Evolutionary conservation across 108 stramenopile species (phyloP), one percentile per base, ranked within the genome.

Genomic region (Cyclotella baltica): DNA sequence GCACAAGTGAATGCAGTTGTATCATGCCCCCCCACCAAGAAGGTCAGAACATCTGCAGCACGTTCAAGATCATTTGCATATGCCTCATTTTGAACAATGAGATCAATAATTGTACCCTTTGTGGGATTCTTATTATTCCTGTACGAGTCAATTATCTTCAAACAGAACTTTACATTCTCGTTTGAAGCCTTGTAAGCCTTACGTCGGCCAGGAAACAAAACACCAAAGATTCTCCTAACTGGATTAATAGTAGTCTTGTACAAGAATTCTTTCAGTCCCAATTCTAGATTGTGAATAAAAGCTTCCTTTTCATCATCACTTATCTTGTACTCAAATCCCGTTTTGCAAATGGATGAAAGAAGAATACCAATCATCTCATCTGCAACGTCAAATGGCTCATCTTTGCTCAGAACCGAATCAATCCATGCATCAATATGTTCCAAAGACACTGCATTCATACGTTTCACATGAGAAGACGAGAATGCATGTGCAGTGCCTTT

Each of bases 401-500:
- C 38, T 25, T 31, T 11, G 25, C 80, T 52, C 4, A 58, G 40
- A 27, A 66, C 25, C 18, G 51, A 19, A 18, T 70, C 43, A 0
- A 86, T 69, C 85, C 85, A 86, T 29, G 55, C 16, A 37, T 86
- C 80, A 2, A 70, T 58, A 0, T 29, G 4, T 20, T 76, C 58
- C 53, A 75, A 19, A 4, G 80, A 79, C 11, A 87, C 75, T 22
- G 18, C 20, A 38, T 51, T 84, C 86, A 87, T 87, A 16, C 86
- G 53, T 29, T 40, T 38, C 15, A 87, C 80, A 15, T 87, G 70
- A 10, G 36, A 63, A 8, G 53, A 38, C 0, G 75, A 75, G 38
- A 84, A 87, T 1, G 86, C 86, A 46, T 66, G 74, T 1, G 86
- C 79, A 1, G 36, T 22, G 15, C 36, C 53, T 53, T 87, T 87